Base-by-base conservation (phyloP, 306 rosid genomes). In the Quercus robur region DNA sequence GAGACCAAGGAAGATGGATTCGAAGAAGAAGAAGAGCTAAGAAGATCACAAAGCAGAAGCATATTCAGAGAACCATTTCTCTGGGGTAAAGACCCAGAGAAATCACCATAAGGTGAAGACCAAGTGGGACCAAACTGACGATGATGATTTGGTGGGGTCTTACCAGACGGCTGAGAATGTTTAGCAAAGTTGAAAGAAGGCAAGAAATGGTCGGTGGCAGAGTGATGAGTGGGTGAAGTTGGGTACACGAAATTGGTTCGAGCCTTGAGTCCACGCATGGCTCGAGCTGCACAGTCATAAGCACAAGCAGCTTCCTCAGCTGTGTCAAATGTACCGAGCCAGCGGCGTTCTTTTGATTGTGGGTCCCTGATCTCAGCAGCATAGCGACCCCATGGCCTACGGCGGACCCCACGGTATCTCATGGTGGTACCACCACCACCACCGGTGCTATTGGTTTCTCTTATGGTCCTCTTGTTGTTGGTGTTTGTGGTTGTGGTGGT, bases 361-460 rank as follows among this genome's bases (percentile, higher is more conserved):
- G 99, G 99, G 90, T 95, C 99, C 9, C 99, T 83, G 44, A 95
- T 95, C 88, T 95, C 99, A 0, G 99, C 99, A 0, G 99, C 99
- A 61, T 95, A 95, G 49, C 99, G 94, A 0, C 99, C 99, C 99
- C 99, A 95, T 0, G 99, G 99, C 80, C 99, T 77, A 0, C 99
- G 93, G n/a, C 99, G 84, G 0, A 95, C 99, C 6, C 99, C 99
- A 0, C 99, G 97, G 86, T 95, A 95, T 66, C 98, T 81, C 56
- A 86, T 35, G 0, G 87, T 69, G 3, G 82, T 77, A 1, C 46
- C 46, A 41, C 46, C 46, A 41, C 46, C 46, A 38, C 10, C 10
- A 41, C 57, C 44, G 21, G 83, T 8, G 23, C 8, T 26, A 11
- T 23, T 20, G 56, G 63, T 78, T 3, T 95, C 98, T 38, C 85